Conservation (phyloP, 495 filamentous ascomycete genomes). For the Cryomyces minteri region DNA sequence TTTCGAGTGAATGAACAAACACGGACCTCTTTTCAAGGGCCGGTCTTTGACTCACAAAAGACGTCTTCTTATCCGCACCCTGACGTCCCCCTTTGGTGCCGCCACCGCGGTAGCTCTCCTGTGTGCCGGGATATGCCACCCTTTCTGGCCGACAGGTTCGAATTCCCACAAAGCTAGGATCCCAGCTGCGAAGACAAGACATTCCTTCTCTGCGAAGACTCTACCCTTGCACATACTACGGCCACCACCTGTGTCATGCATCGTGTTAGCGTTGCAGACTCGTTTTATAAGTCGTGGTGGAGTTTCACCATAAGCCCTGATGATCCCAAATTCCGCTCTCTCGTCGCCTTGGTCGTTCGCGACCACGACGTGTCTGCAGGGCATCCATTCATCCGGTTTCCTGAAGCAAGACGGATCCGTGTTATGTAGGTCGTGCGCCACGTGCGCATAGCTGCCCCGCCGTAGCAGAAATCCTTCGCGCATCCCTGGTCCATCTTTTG, state of each 20-base stretch:
- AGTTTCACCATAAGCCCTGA: constrained; percentile 25
- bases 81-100: constrained; percentile 11
- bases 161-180: constrained; percentile 23
- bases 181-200: constrained; percentile 19
- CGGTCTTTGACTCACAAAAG: too few species aligned
- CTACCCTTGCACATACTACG: constrained; percentile 18
- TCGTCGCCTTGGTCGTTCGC: constrained; percentile 12
- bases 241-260: constrained; percentile 7
- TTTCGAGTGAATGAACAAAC: too few species aligned
- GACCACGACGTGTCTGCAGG: constrained; percentile 28
- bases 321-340: constrained; percentile 14
- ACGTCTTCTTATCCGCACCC: constrained; percentile 13
- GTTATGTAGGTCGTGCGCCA: constrained; percentile 31
- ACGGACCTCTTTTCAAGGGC: too few species aligned
- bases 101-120: constrained; percentile 13
- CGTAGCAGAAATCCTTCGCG: constrained; percentile 22
- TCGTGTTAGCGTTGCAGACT: background rate
- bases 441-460: constrained; percentile 29
- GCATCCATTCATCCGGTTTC: constrained; percentile 31
- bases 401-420: constrained; percentile 29
- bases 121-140: constrained; percentile 17
- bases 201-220: constrained; percentile 19
- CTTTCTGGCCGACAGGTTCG: constrained; percentile 11
- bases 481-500: constrained; percentile 17
- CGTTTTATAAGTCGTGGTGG: too few species aligned